phyloP scores from a whole-genome alignment of 106 monocot genomes.

The Cymbidium sinense region DNA sequence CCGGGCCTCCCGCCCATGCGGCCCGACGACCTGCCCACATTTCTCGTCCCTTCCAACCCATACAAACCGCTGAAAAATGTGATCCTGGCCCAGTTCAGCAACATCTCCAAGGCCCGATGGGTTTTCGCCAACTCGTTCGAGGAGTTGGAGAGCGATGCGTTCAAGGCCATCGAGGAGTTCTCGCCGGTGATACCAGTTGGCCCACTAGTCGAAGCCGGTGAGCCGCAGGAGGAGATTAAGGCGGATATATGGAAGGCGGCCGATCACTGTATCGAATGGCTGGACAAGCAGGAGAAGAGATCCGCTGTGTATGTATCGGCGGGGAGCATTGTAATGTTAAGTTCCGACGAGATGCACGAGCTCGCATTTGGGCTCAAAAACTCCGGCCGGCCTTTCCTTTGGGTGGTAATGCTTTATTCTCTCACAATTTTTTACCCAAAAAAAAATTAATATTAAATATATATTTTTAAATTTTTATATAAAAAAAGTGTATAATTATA shows the following conservation, averaged over 20 bases:
- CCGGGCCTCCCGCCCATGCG: constrained; percentile 41
- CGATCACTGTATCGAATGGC: constrained; percentile 47
- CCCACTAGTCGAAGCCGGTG: constrained; percentile 23
- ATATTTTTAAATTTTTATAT: too few relatives aligned
- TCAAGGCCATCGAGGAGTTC: constrained; percentile 18
- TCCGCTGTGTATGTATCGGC: constrained; percentile 69
- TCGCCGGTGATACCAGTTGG: constrained; percentile 29
- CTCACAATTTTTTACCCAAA: too few relatives aligned
- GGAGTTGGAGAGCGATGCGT: constrained; percentile 37
- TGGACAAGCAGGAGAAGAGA: constrained; percentile 26
- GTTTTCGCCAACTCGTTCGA: constrained; percentile 46
- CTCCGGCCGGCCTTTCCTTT: constrained; percentile 50
- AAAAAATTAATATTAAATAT: too few relatives aligned
- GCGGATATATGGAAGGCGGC: constrained; percentile 26
- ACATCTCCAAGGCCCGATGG: constrained; percentile 32
- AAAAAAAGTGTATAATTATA: too few relatives aligned
- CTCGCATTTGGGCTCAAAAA: constrained; percentile 39
- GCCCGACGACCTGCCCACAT: constrained; percentile 46
- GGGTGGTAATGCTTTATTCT: constrained; percentile 32
- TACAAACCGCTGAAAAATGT: constrained; percentile 22
- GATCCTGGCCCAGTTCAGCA: constrained; percentile 26
- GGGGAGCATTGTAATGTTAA: constrained; percentile 54
- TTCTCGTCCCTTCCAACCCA: constrained; percentile 40
- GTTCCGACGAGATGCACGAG: constrained; percentile 44
- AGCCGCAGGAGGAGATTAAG: constrained; percentile 6